Percentiles rank a stretch among this genome's conserved stretches.
These are phyloP conservation scores for Lachancea sp. DNA, from an alignment of 805 yeast species.

Conservation along the genomic window DNA sequence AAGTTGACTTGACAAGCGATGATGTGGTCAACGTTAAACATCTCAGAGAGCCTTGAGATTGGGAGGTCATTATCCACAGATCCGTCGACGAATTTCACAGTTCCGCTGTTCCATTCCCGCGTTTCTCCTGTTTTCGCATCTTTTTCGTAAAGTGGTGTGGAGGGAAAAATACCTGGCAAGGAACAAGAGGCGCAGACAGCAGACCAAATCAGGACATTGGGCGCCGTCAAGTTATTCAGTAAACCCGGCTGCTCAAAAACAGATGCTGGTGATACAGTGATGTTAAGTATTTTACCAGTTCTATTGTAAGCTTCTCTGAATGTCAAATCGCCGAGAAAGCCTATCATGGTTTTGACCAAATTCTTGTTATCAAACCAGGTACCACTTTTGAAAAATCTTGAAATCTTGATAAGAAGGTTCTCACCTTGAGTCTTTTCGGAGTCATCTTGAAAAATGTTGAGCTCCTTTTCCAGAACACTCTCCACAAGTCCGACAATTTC, in stretches of 20 bases:
- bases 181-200: slow-evolving; percentile 94
- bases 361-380: slow-evolving; percentile 80
- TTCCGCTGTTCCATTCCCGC: slow-evolving; percentile 68
- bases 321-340: slow-evolving; percentile 80
- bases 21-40: slow-evolving; percentile 96
- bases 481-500: slow-evolving; percentile 56
- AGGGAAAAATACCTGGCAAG: slow-evolving; percentile 84
- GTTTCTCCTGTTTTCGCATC: slow-evolving; percentile 63
- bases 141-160: slow-evolving; percentile 80
- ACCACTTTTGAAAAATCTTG: slow-evolving; percentile 70
- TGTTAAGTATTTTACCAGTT: slow-evolving; percentile 87
- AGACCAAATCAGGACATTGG: slow-evolving; percentile 77
- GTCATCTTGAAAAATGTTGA: slow-evolving; percentile 53
- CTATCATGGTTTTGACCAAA: slow-evolving; percentile 65
- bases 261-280: slow-evolving; percentile 89
- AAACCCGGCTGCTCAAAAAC: slow-evolving; percentile 86
- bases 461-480: slow-evolving; percentile 38
- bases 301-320: slow-evolving; percentile 92
- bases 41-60: slow-evolving; percentile 79
- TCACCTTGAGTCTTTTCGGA: slow-evolving; percentile 46
- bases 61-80: slow-evolving; percentile 95
- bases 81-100: slow-evolving; percentile 87
- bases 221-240: slow-evolving; percentile 72
- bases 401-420: slow-evolving; percentile 44
- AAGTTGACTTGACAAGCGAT: slow-evolving; percentile 98